phyloP scores from a whole-genome alignment of 192 early-diverging fungal species.

The Backusella sp. region DNA sequence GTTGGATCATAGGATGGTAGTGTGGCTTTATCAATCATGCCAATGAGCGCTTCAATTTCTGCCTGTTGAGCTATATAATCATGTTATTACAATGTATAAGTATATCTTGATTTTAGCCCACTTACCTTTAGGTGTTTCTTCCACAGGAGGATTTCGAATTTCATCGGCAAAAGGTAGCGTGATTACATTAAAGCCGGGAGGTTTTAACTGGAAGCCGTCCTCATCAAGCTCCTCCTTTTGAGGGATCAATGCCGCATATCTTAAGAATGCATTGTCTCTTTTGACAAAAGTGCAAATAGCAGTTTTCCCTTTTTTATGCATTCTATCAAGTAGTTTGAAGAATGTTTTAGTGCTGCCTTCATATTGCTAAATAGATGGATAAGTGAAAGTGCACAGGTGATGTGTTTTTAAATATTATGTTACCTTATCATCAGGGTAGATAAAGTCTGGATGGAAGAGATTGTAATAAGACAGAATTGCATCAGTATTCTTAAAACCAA shows the following conservation, averaged over 20 bases:
- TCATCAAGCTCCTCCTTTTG: conserved; percentile 38
- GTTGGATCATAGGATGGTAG: background rate
- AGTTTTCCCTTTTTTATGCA: conserved; percentile 56
- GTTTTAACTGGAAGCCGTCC: conserved; percentile 41
- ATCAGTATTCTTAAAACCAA: conserved; percentile 68
- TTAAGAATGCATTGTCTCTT: conserved; percentile 45
- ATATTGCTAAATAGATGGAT: conserved; percentile 40
- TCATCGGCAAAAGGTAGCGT: conserved; percentile 79
- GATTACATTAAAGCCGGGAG: conserved; percentile 68
- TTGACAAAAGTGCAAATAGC: conserved; percentile 69
- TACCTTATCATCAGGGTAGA: conserved; percentile 78
- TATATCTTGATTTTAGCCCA: background rate
- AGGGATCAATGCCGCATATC: conserved; percentile 67
- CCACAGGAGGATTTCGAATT: conserved; percentile 46
- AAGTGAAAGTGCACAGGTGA: background rate
- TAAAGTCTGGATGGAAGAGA: conserved; percentile 62
- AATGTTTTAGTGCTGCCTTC: conserved; percentile 73
- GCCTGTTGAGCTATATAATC: background rate
- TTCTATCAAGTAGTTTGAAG: conserved; percentile 58
- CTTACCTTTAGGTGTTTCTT: conserved; percentile 20
- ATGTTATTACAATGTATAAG: background rate
- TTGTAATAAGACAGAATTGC: conserved; percentile 57
- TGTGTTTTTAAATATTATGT: background rate
- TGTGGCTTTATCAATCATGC: background rate
- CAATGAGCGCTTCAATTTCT: background rate